Base-by-base conservation (phyloP, 371 early-diverging fungal genomes). In the Blakeslea trispora region DNA sequence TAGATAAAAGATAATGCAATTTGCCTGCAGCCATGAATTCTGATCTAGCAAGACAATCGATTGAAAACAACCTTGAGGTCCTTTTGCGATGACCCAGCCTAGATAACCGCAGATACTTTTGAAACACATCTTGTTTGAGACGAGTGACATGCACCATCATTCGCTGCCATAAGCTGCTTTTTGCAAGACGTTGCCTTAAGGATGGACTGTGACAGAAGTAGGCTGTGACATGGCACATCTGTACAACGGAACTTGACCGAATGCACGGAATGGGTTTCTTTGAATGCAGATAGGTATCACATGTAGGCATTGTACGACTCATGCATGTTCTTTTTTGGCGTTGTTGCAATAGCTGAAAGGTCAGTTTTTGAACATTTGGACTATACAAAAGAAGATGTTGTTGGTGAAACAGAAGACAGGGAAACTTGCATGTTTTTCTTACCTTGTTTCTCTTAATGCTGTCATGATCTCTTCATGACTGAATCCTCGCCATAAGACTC, bases 401-500 rank as follows among this genome's bases (percentile, higher is more conserved):
- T 13, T 32, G 19, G 55, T 49, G 42, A 35, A 49, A 48, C 22
- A 37, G 50, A 37, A 34, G 34, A 51, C n/a, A 21, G 19, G 5
- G 15, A 2, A 52, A 21, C 6, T 22, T n/a, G 45, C 19, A 21
- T 6, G 5, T n/a, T 11, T 18, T 6, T 5, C n/a, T 50, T 65
- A 72, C 72, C 42, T 55, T 14, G 52, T 50, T 19, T 55, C 45
- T 48, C 46, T 57, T 13, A 74, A 47, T 17, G 70, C 67, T 34
- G 57, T 35, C 9, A 64, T 31, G 21, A 74, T 69, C 9, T 69
- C 55, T 39, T 75, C 67, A 28, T 53, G 57, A 35, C 46, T 59
- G 39, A 64, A 45, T 31, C 68, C 65, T 34, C 70, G 61, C 77
- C 77, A 76, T 31, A 76, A 50, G 2, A 76, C 66, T 46, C 71